phyloP scores from a whole-genome alignment of 2,329 filamentous ascomycete genomes.

The Fusarium sp. region DNA sequence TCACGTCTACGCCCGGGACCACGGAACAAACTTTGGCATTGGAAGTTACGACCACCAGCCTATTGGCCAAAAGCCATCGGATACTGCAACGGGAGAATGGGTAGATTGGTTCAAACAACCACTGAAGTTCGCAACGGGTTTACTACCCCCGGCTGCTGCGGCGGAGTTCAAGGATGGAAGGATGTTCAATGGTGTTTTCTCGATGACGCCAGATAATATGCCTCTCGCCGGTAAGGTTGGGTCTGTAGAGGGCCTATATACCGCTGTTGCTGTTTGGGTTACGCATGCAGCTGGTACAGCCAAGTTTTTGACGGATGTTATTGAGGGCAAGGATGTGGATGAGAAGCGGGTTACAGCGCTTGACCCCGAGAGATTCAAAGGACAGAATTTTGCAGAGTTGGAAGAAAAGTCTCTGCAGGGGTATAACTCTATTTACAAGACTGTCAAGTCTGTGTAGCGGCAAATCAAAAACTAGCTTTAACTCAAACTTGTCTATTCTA shows the following conservation, averaged over 20 bases:
- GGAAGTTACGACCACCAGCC: conserved; percentile 41
- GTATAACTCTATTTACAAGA: conserved; percentile 43
- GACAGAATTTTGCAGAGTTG: conserved; percentile 10
- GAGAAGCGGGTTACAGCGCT: conserved; percentile 12
- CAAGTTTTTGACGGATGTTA: conserved; percentile 21
- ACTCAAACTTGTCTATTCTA: neutral
- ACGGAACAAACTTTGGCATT: conserved; percentile 35
- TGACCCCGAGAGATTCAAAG: conserved; percentile 34
- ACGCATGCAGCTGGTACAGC: conserved; percentile 38
- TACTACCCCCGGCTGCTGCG: conserved; percentile 20
- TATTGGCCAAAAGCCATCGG: conserved; percentile 7
- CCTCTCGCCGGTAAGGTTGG: conserved; percentile 25
- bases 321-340: conserved; percentile 29
- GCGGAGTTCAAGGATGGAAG: conserved; percentile 17
- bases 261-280: conserved; percentile 41
- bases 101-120: conserved; percentile 28
- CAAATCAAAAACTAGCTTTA: neutral
- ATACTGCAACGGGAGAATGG: conserved; percentile 34
- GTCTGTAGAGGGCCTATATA: conserved; percentile 17
- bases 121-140: conserved; percentile 7
- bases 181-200: conserved; percentile 42
- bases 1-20: conserved; percentile 41
- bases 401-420: conserved; percentile 33
- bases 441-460: neutral
- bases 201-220: conserved; percentile 45